phyloP scores from a whole-genome alignment of 371 early-diverging fungal species.

The Rhizopus stolonifer region DNA sequence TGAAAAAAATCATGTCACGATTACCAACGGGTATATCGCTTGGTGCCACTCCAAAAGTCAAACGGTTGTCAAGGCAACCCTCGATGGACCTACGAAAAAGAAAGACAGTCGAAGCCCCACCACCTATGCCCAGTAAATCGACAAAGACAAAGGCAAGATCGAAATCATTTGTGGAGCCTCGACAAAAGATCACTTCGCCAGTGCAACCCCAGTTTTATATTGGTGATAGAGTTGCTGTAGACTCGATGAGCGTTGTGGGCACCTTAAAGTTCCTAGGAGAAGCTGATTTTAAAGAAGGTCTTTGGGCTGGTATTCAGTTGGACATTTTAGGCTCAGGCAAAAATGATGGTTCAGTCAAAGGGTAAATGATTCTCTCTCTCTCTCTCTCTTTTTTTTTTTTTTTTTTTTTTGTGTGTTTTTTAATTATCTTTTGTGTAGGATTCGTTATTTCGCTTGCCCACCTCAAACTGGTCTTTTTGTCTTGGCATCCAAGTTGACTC shows the following conservation, averaged over 20 bases:
- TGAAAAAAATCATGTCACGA: constrained; percentile 22
- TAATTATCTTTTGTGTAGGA: no score
- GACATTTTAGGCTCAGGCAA: constrained; percentile 70
- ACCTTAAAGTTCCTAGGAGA: constrained; percentile 75
- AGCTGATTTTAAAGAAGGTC: constrained; percentile 66
- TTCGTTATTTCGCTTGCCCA: constrained; percentile 31
- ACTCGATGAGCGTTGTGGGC: constrained; percentile 67
- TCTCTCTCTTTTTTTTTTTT: no score
- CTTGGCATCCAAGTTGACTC: constrained; percentile 25
- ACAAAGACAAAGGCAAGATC: constrained; percentile 21
- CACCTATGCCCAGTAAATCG: constrained; percentile 12
- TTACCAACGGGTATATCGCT: constrained; percentile 12
- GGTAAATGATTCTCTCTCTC: no score
- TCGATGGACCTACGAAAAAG: constrained; percentile 21
- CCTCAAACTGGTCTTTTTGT: constrained; percentile 31
- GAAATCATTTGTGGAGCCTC: constrained; percentile 14
- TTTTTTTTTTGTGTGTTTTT: no score
- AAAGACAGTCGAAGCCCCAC: constrained; percentile 21
- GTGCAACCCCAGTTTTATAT: constrained; percentile 20
- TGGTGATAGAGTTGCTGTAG: constrained; percentile 70
- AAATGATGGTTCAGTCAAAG: constrained; percentile 71
- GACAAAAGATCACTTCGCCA: constrained; percentile 6
- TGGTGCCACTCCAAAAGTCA: constrained; percentile 6
- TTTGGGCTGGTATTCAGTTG: constrained; percentile 80
- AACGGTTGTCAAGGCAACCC: constrained; percentile 15